Base-by-base conservation (phyloP, 495 filamentous ascomycete species). In the Antarctomyces pellizariae region DNA sequence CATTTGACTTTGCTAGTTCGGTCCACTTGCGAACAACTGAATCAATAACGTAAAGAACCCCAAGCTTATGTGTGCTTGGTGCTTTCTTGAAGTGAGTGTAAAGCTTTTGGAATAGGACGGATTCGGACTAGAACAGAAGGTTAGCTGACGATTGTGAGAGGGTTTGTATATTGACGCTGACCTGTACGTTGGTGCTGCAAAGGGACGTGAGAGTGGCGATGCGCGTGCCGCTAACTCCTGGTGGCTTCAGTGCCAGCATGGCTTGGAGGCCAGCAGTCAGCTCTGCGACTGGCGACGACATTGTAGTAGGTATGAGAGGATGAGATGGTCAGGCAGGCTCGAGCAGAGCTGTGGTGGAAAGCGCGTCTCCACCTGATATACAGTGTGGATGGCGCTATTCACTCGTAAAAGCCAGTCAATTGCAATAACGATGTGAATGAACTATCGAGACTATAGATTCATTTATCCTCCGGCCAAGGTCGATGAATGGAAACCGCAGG, bases 21-120 rank as follows among this genome's bases (percentile, higher is more conserved):
- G 91, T 67, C 82, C 89, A 97, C 54, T 83, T 79, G 53, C 86
- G 76, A 48, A 80, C 82, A 71, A 97, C 82, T 63, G 83, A 91
- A 64, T 97, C 89, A 89, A 97, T 78, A 57, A 95, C 82, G 71
- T 97, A 97, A 57, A 97, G 71, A 44, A 93, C 82, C 51, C 86
- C 86, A 57, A 97, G 60, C 57, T 97, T 97, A 65, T 95, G 83
- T 45, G 82, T 84, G 42, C 66, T 66, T 24, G 82, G 83, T 36
- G 82, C 71, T 56, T 82, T 91, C 52, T 89, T 92, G 71, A 93
- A 90, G 43, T 92, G 82, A 19, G 78, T 83, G 57, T 75, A 91
- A 43, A 97, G 70, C 45, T 91, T 93, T 44, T 90, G 79, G 43
- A 95, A 75, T 39, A 95, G 70, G 46, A 82, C 71, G 23, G 82